Percentiles rank a stretch among this genome's conserved stretches.
Evolutionary conservation across 495 filamentous ascomycete genomes (phyloP).

Genomic region (Thozetella sp.): DNA sequence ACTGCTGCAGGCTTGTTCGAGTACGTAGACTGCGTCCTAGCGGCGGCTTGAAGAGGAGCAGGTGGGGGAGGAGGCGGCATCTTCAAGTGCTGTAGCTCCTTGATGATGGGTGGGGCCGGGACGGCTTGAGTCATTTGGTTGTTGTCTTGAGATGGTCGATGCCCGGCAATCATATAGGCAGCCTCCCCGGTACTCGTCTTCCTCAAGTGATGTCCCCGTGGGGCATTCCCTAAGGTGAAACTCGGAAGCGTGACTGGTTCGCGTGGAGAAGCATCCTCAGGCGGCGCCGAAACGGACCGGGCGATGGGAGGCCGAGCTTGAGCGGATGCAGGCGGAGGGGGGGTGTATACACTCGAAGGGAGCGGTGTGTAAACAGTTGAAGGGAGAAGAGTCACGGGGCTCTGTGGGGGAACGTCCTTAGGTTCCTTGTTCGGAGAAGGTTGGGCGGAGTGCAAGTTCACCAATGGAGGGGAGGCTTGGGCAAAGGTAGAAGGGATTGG

Average conservation of each 20-base stretch:
- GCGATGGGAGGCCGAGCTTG: constrained; percentile 49
- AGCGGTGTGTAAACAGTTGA: constrained; percentile 70
- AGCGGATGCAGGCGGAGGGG: constrained; percentile 35
- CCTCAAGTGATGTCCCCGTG: constrained; percentile 45
- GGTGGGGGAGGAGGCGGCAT: constrained; percentile 68
- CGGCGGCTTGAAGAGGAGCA: constrained; percentile 46
- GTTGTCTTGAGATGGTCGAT: constrained; percentile 37
- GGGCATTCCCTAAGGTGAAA: constrained; percentile 42
- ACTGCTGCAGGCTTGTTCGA: constrained; percentile 63
- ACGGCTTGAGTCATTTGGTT: constrained; percentile 52
- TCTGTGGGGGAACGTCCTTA: constrained; percentile 19
- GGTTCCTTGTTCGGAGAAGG: constrained; percentile 18
- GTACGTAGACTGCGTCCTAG: constrained; percentile 31
- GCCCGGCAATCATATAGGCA: constrained; percentile 21
- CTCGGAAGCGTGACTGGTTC: constrained; percentile 30
- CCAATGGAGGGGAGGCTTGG: constrained; percentile 22
- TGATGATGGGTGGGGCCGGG: constrained; percentile 63
- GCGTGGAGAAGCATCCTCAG: constrained; percentile 51
- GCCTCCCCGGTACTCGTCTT: constrained; percentile 40
- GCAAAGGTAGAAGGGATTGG: constrained; percentile 59
- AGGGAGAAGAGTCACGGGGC: constrained; percentile 48
- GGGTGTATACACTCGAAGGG: constrained; percentile 66
- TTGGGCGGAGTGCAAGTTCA: constrained; percentile 16
- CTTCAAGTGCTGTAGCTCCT: constrained; percentile 84
- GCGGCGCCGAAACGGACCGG: constrained; percentile 75